Evolutionary conservation across 2,329 filamentous ascomycete genomes (phyloP).

Genomic region (Ilyonectria sp.): DNA sequence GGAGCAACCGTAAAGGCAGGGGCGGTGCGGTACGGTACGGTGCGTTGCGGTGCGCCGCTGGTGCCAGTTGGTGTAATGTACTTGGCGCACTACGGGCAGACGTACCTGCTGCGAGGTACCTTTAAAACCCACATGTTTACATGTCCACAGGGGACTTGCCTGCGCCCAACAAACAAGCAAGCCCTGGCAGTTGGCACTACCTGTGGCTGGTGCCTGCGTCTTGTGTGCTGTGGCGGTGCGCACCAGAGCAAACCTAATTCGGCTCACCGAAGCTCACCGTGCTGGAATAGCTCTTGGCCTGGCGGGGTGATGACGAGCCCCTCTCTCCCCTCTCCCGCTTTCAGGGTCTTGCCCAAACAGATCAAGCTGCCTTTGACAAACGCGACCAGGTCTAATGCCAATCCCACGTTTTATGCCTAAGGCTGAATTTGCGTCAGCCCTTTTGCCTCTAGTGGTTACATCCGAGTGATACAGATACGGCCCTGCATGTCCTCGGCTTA

Average conservation of each 20-base stretch:
- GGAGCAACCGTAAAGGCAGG: slow-evolving; percentile 1
- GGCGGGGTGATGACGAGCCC: neutral
- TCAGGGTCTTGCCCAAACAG: neutral
- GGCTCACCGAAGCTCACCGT: neutral
- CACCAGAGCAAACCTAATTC: neutral
- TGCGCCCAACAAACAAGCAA: neutral
- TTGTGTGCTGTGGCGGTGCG: slow-evolving; percentile 6
- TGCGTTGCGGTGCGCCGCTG: slow-evolving; percentile 9
- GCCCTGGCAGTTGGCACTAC: neutral
- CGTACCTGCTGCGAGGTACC: slow-evolving; percentile 11
- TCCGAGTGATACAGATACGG: neutral
- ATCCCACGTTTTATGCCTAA: neutral
- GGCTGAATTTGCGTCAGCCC: neutral
- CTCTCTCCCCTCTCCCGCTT: neutral
- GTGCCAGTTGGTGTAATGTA: slow-evolving; percentile 14
- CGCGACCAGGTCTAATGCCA: neutral
- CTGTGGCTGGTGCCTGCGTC: neutral
- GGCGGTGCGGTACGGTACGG: neutral
- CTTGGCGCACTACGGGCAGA: slow-evolving; percentile 10
- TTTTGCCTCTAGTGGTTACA: neutral
- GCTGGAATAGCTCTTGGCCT: neutral
- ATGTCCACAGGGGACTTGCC: neutral
- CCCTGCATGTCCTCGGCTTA: slow-evolving; percentile 12
- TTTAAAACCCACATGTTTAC: neutral
- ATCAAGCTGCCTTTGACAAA: neutral